Base-by-base conservation (phyloP, 495 filamentous ascomycete genomes). In the Neurospora sp. region DNA sequence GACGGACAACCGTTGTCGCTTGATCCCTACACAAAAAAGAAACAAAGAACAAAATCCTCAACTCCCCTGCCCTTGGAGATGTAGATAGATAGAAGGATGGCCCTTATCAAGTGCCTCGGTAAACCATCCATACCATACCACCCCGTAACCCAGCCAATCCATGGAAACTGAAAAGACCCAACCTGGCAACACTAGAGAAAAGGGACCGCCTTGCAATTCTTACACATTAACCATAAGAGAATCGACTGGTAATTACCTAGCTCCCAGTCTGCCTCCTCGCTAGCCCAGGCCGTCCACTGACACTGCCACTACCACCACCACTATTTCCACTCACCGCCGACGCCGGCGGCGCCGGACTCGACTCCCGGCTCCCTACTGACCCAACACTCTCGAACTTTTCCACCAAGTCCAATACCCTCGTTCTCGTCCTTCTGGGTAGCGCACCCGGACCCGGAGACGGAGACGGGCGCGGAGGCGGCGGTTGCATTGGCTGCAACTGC, bases 321-420 rank as follows among this genome's bases (percentile, higher is more conserved):
- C 27, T 46, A 35, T 62, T 16, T 8, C 27, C 54, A 16, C 27
- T 62, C 23, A 16, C 54, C 27, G 27, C 54, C 23, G n/a, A 49
- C 44, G 44, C 44, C 27, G 49, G 75, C 37, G 74, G 74, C 49
- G 73, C 39, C 38, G 81, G 81, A 41, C 81, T 81, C 16, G 72
- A 75, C 0, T 75, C 74, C 0, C 81, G 80, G 40, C 82, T 85
- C 82, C 62, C 78, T 72, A 70, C 72, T 77, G 46, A 54, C 1
- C 46, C 20, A 74, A 80, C 78, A 62, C 27, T 62, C 54, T 86
- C 85, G 46, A 86, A 77, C 71, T 78, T 83, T 78, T 86, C 80
- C 39, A 86, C 84, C 82, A 86, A 85, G 39, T 81, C 81, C n/a
- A 83, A 75, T n/a, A 86, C 85, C 35, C 81, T 72, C 2, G 82